Base-by-base conservation (phyloP, 441 rosid species). In the Metrosideros polymorpha region DNA sequence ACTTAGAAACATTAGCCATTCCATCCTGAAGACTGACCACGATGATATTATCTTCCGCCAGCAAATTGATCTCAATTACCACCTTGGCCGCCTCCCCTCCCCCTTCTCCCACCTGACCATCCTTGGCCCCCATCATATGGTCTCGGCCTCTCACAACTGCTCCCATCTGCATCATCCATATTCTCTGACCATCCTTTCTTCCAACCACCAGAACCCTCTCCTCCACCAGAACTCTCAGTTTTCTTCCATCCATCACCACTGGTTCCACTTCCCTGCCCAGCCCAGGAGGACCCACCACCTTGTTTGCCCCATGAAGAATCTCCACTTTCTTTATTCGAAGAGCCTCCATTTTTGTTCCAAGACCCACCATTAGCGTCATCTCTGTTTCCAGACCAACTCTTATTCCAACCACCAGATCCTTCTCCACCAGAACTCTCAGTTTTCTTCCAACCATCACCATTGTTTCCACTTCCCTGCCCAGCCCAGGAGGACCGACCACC, bases 171-270 rank as follows among this genome's bases (percentile, higher is more conserved):
- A 6, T 63, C 77, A 18, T 43, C 43, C n/a, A 57, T 51, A 86
- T 63, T 82, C 53, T n/a, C 29, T 71, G n/a, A 71, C 79, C 83
- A 12, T 85, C 86, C 87, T 85, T 87, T 86, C 85, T 52, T 59
- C 90, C 90, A 86, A n/a, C 91, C 88, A 66, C 88, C 84, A 4
- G 71, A 47, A 30, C 84, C 84, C 84, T 75, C 83, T 50, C 75
- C 77, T 82, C 90, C 85, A 47, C 86, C 89, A 32, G 84, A 89
- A 82, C 82, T 91, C 59, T 83, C 83, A 53, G 85, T 84, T 52
- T 54, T 82, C 79, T 86, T 89, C 91, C 91, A 87, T 43, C 90
- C 90, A 39, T 86, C 89, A 30, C 84, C 52, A 61, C 15, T 42
- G 47, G 59, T 55, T 6, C 87, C 87, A 18, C 54, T 84, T 56